Percentiles rank a stretch among this genome's conserved stretches.
phyloP scores from a whole-genome alignment of 805 yeast genomes.

The Millerozyma miso region DNA sequence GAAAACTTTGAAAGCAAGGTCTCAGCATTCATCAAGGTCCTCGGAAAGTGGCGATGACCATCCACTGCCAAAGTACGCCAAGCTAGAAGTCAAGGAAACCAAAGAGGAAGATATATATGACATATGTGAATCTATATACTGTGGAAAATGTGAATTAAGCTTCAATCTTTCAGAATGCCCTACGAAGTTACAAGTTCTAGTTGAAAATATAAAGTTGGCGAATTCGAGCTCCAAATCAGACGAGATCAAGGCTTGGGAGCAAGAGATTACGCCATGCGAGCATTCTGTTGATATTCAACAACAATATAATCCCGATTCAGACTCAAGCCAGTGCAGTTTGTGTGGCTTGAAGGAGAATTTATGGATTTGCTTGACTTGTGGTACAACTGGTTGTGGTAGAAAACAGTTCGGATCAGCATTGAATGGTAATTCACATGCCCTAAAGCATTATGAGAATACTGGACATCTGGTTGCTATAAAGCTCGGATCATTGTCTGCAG shows the following conservation, averaged over 20 bases:
- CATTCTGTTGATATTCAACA: slow-evolving; percentile 64
- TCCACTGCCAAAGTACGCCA: slow-evolving; percentile 45
- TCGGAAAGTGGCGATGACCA: slow-evolving; percentile 20
- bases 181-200: slow-evolving; percentile 21
- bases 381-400: slow-evolving; percentile 91
- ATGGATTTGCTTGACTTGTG: slow-evolving; percentile 93
- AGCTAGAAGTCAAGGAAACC: slow-evolving; percentile 63
- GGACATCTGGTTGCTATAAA: slow-evolving; percentile 85
- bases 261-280: slow-evolving; percentile 73
- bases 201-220: slow-evolving; percentile 47
- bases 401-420: slow-evolving; percentile 84
- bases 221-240: slow-evolving; percentile 57
- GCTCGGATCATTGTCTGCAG: slow-evolving; percentile 79
- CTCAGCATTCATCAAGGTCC: slow-evolving; percentile 15
- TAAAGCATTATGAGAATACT: slow-evolving; percentile 56
- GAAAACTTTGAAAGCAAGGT: slow-evolving; percentile 45
- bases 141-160: slow-evolving; percentile 24
- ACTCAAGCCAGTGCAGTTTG: slow-evolving; percentile 43
- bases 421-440: slow-evolving; percentile 92
- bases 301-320: slow-evolving; percentile 11
- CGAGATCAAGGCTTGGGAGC: slow-evolving; percentile 89
- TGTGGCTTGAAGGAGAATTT: slow-evolving; percentile 73
- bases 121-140: slow-evolving; percentile 38
- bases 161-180: slow-evolving; percentile 21
- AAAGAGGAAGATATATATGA: slow-evolving; percentile 62